These are phyloP conservation scores for Bruguiera sexangula DNA, from an alignment of 345 rosid genomes.

Conservation along the genomic window DNA sequence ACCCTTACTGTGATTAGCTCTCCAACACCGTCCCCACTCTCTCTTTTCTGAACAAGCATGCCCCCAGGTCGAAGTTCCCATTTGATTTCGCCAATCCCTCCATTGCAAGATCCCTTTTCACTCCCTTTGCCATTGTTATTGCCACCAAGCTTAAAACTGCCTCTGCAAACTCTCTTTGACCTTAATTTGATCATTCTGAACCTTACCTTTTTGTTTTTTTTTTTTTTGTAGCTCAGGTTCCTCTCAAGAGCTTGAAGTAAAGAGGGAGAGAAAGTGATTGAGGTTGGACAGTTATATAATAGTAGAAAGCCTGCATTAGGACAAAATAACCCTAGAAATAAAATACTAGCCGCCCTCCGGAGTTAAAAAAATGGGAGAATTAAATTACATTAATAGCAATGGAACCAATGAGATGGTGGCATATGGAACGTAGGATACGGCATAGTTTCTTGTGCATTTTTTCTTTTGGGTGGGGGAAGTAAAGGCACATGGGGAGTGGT, in stretches of 20 bases:
- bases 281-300: constrained; percentile 5
- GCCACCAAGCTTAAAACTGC: constrained; percentile 51
- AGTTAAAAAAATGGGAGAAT: not conserved
- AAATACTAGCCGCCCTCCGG: not conserved
- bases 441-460: constrained; percentile 15
- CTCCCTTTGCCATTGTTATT: constrained; percentile 17
- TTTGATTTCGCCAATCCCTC: constrained; percentile 50
- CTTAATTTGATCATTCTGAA: constrained; percentile 56
- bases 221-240: not conserved
- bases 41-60: constrained; percentile 90
- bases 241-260: constrained; percentile 1
- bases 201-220: not conserved
- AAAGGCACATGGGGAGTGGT: constrained; percentile 45
- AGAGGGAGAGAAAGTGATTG: not conserved
- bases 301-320: not conserved
- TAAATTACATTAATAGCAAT: not conserved
- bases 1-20: constrained; percentile 62
- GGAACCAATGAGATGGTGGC: constrained; percentile 18
- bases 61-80: constrained; percentile 94
- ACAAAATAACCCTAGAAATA: not conserved
- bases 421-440: constrained; percentile 14
- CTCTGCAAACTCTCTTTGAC: constrained; percentile 62
- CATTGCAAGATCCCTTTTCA: constrained; percentile 27
- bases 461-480: constrained; percentile 5
- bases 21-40: constrained; percentile 29